Percentiles rank a stretch among this genome's conserved stretches.
phyloP scores from a whole-genome alignment of 1,139 yeast genomes.

The Geotrichum restrictum region DNA sequence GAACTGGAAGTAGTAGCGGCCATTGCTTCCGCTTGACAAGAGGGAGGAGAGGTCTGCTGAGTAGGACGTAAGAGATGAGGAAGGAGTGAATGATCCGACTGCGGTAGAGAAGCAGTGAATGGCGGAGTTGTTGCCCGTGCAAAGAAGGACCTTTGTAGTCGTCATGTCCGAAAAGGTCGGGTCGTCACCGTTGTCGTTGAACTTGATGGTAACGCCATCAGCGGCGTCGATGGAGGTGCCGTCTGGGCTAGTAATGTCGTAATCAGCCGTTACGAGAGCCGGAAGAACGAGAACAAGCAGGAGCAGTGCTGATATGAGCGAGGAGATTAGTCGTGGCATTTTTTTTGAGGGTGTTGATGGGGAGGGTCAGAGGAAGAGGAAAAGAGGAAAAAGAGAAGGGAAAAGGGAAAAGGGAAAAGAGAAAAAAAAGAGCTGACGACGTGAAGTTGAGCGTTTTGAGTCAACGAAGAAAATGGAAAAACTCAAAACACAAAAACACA shows the following conservation, averaged over 20 bases:
- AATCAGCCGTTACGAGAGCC: constrained; percentile 47
- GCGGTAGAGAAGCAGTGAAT: constrained; percentile 47
- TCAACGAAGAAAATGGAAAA: too few species aligned
- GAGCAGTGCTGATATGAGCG: constrained; percentile 2
- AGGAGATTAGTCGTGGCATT: not conserved
- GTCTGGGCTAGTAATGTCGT: constrained; percentile 52
- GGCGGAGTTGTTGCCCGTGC: constrained; percentile 59
- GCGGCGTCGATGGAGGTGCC: constrained; percentile 53
- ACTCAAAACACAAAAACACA: not conserved
- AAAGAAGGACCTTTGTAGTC: constrained; percentile 53
- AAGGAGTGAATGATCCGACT: constrained; percentile 33
- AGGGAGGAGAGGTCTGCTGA: constrained; percentile 30
- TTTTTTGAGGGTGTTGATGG: too few species aligned
- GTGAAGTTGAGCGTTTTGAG: not conserved
- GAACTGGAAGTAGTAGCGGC: constrained; percentile 68
- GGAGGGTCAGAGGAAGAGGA: not conserved
- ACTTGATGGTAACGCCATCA: constrained; percentile 49
- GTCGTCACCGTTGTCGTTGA: constrained; percentile 55
- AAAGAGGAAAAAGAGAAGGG: not conserved
- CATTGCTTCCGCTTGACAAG: constrained; percentile 49
- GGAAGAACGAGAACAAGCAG: not conserved
- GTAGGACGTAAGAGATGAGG: constrained; percentile 8
- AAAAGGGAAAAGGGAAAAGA: not conserved
- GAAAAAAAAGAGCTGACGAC: not conserved
- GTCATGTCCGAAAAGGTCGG: constrained; percentile 49